These are phyloP conservation scores for Leptographium wingfieldii DNA, from an alignment of 2,329 filamentous ascomycete genomes.

Conservation along the genomic window DNA sequence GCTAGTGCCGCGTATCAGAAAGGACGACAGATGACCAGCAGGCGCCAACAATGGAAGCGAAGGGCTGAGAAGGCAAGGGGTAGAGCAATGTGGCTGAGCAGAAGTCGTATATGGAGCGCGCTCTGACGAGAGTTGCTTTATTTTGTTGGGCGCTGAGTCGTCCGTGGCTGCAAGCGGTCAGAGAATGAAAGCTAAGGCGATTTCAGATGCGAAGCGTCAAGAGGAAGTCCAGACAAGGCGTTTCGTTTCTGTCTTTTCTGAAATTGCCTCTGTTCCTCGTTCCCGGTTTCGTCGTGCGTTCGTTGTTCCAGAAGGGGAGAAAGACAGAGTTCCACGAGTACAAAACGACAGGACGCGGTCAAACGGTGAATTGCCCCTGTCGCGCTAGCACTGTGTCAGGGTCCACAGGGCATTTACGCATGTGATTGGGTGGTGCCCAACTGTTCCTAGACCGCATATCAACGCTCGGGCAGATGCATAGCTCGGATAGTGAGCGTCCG, in stretches of 20 bases:
- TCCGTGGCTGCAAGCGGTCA: background rate
- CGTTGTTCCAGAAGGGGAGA: background rate
- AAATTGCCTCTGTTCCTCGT: background rate
- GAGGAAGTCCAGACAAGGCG: background rate
- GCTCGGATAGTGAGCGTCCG: background rate
- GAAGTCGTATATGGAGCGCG: background rate
- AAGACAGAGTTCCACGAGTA: background rate
- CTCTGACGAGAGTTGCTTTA: background rate
- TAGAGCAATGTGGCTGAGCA: background rate
- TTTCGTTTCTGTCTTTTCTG: background rate
- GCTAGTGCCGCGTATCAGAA: background rate
- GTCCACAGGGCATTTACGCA: background rate
- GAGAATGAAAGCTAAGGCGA: background rate
- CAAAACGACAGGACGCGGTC: conserved; percentile 13
- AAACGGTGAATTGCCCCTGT: conserved; percentile 11
- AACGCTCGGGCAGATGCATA: background rate
- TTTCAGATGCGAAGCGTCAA: background rate
- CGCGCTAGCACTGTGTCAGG: conserved; percentile 16
- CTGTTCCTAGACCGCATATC: background rate
- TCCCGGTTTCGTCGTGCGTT: background rate
- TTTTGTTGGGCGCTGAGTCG: background rate
- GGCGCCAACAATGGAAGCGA: background rate
- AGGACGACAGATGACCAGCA: background rate
- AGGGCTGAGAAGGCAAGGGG: background rate
- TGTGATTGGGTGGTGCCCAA: background rate